phyloP scores from a whole-genome alignment of 2,329 filamentous ascomycete genomes.

The Elsinoe arachidis region DNA sequence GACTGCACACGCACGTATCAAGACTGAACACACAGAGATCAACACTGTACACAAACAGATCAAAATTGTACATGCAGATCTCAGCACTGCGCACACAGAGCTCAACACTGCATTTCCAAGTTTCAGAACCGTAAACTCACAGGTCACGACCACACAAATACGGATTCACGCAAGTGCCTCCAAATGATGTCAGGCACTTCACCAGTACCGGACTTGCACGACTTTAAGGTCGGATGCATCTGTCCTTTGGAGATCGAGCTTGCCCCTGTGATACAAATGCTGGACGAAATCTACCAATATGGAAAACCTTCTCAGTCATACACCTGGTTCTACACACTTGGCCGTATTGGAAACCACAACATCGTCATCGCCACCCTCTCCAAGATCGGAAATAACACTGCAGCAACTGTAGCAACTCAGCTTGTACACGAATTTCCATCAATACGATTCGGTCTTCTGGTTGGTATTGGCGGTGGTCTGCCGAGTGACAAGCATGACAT shows the following conservation, averaged over 20 bases:
- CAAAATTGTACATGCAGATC: no score
- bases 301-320: neutral
- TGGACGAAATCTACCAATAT: neutral
- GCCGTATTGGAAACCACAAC: neutral
- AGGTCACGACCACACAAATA: no score
- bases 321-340: neutral
- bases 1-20: no score
- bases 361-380: neutral
- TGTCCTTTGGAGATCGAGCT: neutral
- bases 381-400: neutral
- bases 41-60: no score
- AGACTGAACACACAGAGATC: no score
- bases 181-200: neutral
- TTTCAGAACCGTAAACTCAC: no score
- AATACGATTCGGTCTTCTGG: conserved; percentile 19
- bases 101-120: no score
- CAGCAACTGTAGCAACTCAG: neutral
- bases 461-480: conserved; percentile 21
- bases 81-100: no score
- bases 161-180: no score
- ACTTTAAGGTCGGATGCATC: neutral
- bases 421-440: neutral
- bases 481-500: conserved; percentile 18
- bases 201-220: neutral
- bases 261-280: neutral